Base-by-base conservation (phyloP, 1,284 basidiomycete species). In the Prillingera fragicola region DNA sequence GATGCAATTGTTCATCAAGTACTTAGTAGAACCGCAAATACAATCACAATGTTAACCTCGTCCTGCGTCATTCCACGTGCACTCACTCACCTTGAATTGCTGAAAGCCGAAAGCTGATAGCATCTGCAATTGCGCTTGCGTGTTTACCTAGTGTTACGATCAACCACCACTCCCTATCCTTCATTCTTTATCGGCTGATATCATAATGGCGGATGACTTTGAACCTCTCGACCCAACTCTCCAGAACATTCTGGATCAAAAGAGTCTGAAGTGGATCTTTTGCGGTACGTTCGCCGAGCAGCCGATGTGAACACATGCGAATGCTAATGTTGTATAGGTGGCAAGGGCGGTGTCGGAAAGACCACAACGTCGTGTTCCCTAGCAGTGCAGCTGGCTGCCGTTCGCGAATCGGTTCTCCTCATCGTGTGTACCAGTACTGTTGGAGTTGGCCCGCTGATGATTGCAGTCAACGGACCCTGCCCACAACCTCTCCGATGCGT, bases 401-500 rank as follows among this genome's bases (percentile, higher is more conserved):
- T 79, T 59, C 82, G 91, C 54, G 84, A 94, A 73, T 91, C 87
- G 18, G 91, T 96, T 22, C 79, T 96, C 8, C 79, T 96, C 55
- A 95, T 96, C 58, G 90, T 94, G 67, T 61, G 88, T 76, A 21
- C 9, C 25, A 9, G 27, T 8, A 9, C 8, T 14, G 13, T 23
- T 9, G 22, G 21, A 43, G 15, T 8, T 39, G 24, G 28, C 21
- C 14, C 25, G 19, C 19, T 32, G 31, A 27, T 26, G 37, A 19
- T 12, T 22, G 14, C 63, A 95, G 90, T 97, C 92, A 10, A 99
- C 94, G 8, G 94, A 99, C 73, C 95, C 94, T 10, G 94, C 94
- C 29, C 94, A 99, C 76, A 99, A 99, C 72, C 77, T 99, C 29
- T 96, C 92, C 13, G 94, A 98, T 73, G 94, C 95, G 7, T 98